Conservation (phyloP, 106 monocot species). For the Amphibolis antarctica region DNA sequence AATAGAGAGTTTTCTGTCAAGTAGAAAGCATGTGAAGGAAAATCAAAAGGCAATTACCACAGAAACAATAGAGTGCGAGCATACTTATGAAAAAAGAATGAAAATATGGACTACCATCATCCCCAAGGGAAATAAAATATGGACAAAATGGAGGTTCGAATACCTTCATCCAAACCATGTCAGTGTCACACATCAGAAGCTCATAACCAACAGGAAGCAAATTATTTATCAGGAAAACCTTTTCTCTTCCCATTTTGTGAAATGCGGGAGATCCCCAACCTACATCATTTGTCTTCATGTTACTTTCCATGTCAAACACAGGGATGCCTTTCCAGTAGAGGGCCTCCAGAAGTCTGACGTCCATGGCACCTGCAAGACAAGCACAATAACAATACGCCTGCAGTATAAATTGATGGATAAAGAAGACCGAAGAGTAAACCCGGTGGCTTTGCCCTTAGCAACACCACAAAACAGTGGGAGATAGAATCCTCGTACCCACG, state of each 20-base stretch:
- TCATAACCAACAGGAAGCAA: conserved; percentile 77
- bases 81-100: not conserved
- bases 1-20: not conserved
- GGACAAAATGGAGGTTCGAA: not conserved
- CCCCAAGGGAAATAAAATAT: not conserved
- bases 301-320: conserved; percentile 92
- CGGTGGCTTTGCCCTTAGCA: not conserved
- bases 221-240: conserved; percentile 75
- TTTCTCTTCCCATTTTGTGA: conserved; percentile 95
- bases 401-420: not conserved
- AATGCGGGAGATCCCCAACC: conserved; percentile 90
- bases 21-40: not conserved
- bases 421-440: not conserved
- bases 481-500: conserved; percentile 57
- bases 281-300: conserved; percentile 71
- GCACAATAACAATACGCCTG: not conserved
- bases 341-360: conserved; percentile 63
- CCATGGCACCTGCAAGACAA: conserved; percentile 67
- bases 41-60: not conserved
- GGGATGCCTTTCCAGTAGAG: conserved; percentile 90
- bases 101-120: not conserved
- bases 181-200: conserved; percentile 85
- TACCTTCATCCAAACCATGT: conserved; percentile 99
- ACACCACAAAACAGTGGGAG: not conserved
- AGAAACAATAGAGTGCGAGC: not conserved